Conservation (phyloP, 2,329 filamentous ascomycete species). For the Ophiocordyceps camponoti-leonardi region DNA sequence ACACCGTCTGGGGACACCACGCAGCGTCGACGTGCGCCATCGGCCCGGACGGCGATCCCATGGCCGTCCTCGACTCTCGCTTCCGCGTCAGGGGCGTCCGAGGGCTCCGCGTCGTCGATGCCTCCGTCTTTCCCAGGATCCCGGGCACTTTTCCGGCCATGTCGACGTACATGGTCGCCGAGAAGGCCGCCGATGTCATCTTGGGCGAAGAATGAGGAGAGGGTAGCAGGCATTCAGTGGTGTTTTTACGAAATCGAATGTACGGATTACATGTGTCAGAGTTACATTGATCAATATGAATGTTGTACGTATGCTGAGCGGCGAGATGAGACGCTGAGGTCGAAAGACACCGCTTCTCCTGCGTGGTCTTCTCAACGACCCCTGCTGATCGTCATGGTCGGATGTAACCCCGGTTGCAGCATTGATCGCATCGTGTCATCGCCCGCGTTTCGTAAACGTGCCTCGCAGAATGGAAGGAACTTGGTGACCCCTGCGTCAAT, state of each 20-base stretch:
- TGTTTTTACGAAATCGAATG: too few species aligned
- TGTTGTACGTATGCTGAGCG: too few species aligned
- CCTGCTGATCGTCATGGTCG: too few species aligned
- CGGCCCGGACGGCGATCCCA: constrained; percentile 31
- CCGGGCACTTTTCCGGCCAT: constrained; percentile 30
- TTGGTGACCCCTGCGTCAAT: not conserved
- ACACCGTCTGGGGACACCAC: constrained; percentile 39
- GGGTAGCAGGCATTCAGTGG: too few species aligned
- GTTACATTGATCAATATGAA: too few species aligned
- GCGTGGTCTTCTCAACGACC: too few species aligned
- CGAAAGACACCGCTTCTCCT: too few species aligned
- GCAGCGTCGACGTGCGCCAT: constrained; percentile 38
- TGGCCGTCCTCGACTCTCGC: constrained; percentile 35
- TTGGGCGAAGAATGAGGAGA: not conserved
- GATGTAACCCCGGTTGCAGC: not conserved
- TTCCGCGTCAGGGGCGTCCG: constrained; percentile 36
- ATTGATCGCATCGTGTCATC: not conserved
- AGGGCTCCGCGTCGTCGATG: constrained; percentile 40
- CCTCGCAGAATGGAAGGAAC: not conserved
- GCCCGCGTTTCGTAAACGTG: not conserved
- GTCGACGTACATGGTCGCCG: constrained; percentile 35
- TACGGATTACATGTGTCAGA: too few species aligned
- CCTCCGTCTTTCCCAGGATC: constrained; percentile 32
- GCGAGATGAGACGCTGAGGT: too few species aligned
- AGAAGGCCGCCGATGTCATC: constrained; percentile 29